Conservation (phyloP, 2,329 filamentous ascomycete species). For the Fusarium verrucosum region DNA sequence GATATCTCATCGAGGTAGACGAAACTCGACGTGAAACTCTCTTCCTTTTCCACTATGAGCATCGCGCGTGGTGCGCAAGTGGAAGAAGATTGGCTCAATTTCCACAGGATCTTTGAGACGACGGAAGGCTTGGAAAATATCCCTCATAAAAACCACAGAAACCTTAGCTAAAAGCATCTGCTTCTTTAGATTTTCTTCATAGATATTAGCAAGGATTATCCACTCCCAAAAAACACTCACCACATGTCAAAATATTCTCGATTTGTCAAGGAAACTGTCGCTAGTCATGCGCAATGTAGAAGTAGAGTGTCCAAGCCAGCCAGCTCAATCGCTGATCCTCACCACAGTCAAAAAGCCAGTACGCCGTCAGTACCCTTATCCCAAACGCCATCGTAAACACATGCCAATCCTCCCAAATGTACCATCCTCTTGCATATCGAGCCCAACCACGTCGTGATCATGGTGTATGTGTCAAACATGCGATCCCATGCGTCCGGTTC, state of each 20-base stretch:
- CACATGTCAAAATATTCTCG: not conserved
- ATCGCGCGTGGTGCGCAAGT: no score
- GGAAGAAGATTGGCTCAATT: no score
- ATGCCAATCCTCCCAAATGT: not conserved
- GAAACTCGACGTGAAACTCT: no score
- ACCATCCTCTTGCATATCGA: not conserved
- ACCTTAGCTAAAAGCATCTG: no score
- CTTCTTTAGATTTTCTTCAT: no score
- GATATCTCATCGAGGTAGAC: no score
- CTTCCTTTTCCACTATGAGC: no score
- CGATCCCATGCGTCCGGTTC: not conserved
- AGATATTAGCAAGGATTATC: no score
- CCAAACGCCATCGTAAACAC: constrained; percentile 25
- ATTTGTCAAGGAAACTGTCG: constrained; percentile 18
- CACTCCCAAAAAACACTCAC: not conserved
- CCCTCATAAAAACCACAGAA: no score
- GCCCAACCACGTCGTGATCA: not conserved
- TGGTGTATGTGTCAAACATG: constrained; percentile 14
- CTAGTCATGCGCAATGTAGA: constrained; percentile 5
- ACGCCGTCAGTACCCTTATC: constrained; percentile 4
- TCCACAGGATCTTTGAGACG: no score
- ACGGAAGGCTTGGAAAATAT: no score
- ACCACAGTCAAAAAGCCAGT: not conserved
- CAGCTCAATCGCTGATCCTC: constrained; percentile 18
- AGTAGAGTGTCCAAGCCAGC: not conserved